Evolutionary conservation across 345 rosid species (phyloP), one percentile per base, ranked within the genome.

Genomic region (Mangifera indica): DNA sequence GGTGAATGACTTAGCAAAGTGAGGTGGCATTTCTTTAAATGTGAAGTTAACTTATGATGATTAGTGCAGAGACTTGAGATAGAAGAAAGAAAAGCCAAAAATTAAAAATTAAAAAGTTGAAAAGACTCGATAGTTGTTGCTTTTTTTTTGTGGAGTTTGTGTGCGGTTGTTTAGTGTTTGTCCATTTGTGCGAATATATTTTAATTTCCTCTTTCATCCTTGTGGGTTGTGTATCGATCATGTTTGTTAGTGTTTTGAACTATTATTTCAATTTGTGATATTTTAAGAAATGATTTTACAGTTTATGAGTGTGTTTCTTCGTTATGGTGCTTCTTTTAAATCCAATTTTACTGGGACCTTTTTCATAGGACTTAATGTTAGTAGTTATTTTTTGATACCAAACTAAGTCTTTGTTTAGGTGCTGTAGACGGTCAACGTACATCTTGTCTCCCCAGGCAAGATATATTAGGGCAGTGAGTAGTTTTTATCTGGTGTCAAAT

Each of bases 31-130:
- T 37, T 37, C 42, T 9, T 0, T 37, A 37, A 37, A 5, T 37
- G 42, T 37, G 8, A 37, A 37, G 42, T 37, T 37, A 53, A 45
- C 57, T n/a, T 76, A 11, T 25, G 45, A 60, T 76, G 58, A 66
- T 60, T 13, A 8, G 20, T 42, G 55, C 42, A 65, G 25, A 11
- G 66, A 67, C 75, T 71, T 44, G 13, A 58, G 34, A 26, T 65
- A 21, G 45, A 57, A 70, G 57, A 66, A 2, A 49, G 13, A 12
- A 37, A 37, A 37, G 42, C 7, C 7, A 37, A 37, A 37, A 34
- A 34, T 4, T 1, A 21, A 66, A 51, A 29, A 26, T 29, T 5
- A 7, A 21, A 66, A 51, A 29, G 46, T 29, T 5, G 70, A 52
- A 17, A 52, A 8, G 37, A 10, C 21, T 66, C 3, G 56, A 57